A percentile compares a stretch with the other conserved stretches of the same genome.
phyloP scores from a whole-genome alignment of 805 yeast genomes.

The Candida patagonica region DNA sequence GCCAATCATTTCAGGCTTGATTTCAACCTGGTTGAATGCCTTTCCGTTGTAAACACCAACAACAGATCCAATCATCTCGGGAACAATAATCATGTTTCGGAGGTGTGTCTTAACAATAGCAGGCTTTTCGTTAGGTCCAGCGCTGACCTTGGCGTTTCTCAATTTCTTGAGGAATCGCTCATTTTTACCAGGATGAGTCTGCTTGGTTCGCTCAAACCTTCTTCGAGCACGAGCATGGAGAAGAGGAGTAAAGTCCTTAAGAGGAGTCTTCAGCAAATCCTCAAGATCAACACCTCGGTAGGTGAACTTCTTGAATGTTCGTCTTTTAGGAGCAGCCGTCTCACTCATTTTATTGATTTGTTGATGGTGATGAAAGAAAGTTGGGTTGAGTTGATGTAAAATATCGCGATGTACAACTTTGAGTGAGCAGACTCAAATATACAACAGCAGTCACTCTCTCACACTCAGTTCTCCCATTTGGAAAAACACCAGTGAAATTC shows the following conservation, averaged over 20 bases:
- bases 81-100: constrained; percentile 97
- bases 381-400: constrained; percentile 1
- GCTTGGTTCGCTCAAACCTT: constrained; percentile 97
- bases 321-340: constrained; percentile 32
- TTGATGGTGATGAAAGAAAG: constrained; percentile 2
- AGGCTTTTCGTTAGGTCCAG: constrained; percentile 84
- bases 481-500: constrained; percentile 5
- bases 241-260: constrained; percentile 94
- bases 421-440: neutral
- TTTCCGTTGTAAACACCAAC: constrained; percentile 99
- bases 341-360: constrained; percentile 17
- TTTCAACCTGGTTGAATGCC: constrained; percentile 97
- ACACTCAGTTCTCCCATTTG: neutral
- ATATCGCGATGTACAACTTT: neutral
- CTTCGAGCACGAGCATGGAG: constrained; percentile 99
- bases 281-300: constrained; percentile 98
- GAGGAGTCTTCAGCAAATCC: constrained; percentile 85
- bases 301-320: constrained; percentile 95
- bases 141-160: constrained; percentile 89
- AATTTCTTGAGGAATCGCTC: constrained; percentile 94
- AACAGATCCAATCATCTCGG: constrained; percentile 99
- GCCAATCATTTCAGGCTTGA: constrained; percentile 99
- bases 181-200: constrained; percentile 88
- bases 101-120: constrained; percentile 96
- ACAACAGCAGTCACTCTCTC: neutral